Base-by-base conservation (phyloP, 805 yeast genomes). In the Kuraishia molischiana region DNA sequence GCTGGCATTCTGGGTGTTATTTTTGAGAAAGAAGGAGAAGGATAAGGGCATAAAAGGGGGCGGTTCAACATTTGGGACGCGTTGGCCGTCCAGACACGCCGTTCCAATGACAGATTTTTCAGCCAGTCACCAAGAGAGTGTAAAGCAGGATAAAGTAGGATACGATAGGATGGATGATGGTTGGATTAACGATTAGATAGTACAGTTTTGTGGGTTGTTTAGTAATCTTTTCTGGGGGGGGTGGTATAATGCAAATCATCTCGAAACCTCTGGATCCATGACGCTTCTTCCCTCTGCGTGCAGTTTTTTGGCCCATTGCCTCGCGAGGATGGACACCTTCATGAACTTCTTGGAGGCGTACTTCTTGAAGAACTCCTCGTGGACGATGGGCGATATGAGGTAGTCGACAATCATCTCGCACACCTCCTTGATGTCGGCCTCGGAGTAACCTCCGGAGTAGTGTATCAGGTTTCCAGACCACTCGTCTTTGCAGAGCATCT, bases 331-430 rank as follows among this genome's bases (percentile, higher is more conserved):
- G 40, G 86, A 77, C 20, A 87, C 92, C 59, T 85, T 85, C 81
- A 92, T 75, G 54, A 80, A 87, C 56, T 84, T 81, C 54, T 86
- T 77, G 24, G 92, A 76, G 35, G 95, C 90, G 56, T 92, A 92
- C 62, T 92, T 92, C 54, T 83, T 85, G 66, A 86, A 87, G 53
- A 90, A 86, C 56, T 86, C 95, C 53, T 85, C 95, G 61, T 89
- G 95, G 41, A 77, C 79, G 37, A 87, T 84, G 9, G 95, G 95
- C 34, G 80, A 71, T 32, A 78, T 74, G 45, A 83, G 59, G 56
- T 85, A 90, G 53, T 80, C 84, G 57, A 85, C 69, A 44, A 90
- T 74, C 65, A 81, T 69, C 44, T 76, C 78, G 40, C 84, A 73
- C 38, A 86, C 79, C 29, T 85, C 84, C 45, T 69, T 68, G 58